Conservation (phyloP, 345 rosid species). For the Salix exigua region DNA sequence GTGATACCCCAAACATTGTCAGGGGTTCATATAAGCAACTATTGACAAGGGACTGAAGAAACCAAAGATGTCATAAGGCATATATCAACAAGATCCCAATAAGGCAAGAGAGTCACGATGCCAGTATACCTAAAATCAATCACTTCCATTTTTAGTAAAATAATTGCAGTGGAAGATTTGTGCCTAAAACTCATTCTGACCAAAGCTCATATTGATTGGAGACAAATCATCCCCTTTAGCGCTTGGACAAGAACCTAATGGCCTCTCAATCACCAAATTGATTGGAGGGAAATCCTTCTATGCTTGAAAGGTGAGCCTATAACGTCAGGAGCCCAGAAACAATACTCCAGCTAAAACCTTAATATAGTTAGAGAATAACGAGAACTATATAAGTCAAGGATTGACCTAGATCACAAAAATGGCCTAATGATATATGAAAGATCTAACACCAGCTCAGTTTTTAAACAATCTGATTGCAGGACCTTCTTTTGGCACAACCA, state of each 20-base stretch:
- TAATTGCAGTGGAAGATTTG: neutral
- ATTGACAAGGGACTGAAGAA: neutral
- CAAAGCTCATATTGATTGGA: neutral
- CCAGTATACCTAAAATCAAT: neutral
- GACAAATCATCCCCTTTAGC: neutral
- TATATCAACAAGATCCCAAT: neutral
- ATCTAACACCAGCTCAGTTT: neutral
- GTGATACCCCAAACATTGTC: neutral
- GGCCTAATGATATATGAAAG: neutral
- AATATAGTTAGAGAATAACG: neutral
- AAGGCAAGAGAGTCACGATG: neutral
- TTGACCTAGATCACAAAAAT: neutral
- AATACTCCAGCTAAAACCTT: neutral
- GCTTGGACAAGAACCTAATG: neutral
- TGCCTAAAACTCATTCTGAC: neutral
- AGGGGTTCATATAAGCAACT: neutral
- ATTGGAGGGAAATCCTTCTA: neutral
- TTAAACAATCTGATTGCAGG: neutral
- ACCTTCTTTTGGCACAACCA: neutral
- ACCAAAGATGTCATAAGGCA: neutral
- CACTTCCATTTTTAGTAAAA: too few relatives aligned
- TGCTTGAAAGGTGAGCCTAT: neutral
- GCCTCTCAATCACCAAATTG: neutral
- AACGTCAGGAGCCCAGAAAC: neutral
- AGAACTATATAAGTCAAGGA: neutral